Base-by-base conservation (phyloP, 1,284 basidiomycete species). In the Anthracocystis panici-leucophaei region DNA sequence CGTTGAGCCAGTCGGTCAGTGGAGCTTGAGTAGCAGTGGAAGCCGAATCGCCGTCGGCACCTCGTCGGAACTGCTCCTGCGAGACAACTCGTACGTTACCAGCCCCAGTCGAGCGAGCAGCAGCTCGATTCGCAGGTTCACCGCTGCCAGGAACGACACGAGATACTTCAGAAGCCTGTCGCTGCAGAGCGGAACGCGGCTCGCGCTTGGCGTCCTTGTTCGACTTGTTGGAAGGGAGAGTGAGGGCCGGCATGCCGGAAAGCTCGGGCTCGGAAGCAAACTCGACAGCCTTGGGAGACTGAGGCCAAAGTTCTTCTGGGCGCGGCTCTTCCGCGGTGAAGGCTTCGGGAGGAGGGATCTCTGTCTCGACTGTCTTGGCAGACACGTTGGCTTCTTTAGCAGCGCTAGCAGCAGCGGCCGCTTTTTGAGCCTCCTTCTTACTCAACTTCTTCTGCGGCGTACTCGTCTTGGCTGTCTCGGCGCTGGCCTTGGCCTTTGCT, bases 221-320 rank as follows among this genome's bases (percentile, higher is more conserved):
- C 12, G 51, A 21, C 57, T 70, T 70, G 48, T 46, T 49, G 46
- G 53, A 57, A 21, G 49, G 27, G 16, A 71, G 67, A 0, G 57
- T 64, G 20, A 67, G 29, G 11, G 57, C 57, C 8, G 64, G 65
- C 65, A 71, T 68, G 50, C 64, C 65, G 20, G 73, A 76, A 12
- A 78, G 63, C 46, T 65, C 65, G 18, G 77, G 77, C 51, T 81
- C 80, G 3, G 77, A 67, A 14, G 79, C 79, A 38, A 81, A 82
- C 48, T 82, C 79, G 38, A 82, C 79, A 2, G 81, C 81, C 46
- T 71, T 68, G 14, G 81, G 81, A 45, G 67, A 72, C 52, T 79
- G 79, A 5, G 79, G 81, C 79, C 81, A 82, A 6, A 77, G 57
- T 48, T 82, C 67, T 48, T 82, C 81, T 8, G 78, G 77, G 23